Base-by-base conservation (phyloP, 2,329 filamentous ascomycete genomes). In the Stachybotrys elegans region DNA sequence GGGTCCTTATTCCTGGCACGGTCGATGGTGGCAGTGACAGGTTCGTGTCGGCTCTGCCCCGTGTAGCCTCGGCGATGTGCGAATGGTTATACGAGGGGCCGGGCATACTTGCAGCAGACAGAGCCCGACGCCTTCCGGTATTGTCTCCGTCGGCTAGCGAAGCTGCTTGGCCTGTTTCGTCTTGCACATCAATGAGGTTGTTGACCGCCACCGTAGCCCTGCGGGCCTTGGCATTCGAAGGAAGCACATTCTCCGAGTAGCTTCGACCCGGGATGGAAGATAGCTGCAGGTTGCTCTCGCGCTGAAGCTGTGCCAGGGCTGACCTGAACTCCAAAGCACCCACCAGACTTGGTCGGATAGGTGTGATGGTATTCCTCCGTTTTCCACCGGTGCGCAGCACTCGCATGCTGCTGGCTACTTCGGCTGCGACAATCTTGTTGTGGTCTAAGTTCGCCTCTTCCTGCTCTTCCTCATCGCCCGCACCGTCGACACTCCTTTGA, bases 311-410 rank as follows among this genome's bases (percentile, higher is more conserved):
- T n/a, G 88, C 85, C 37, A 98, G 71, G 4, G 95, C 85, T 3
- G 92, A 92, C 54, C 91, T 80, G 56, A 98, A 98, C 65, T 98
- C 93, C 45, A 98, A 72, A 8, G 88, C 93, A 35, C 93, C 93
- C 4, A 98, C 85, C 38, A 98, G 71, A 70, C 93, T 97, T 2
- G 93, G 92, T 35, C 93, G 79, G 49, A 98, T 96, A 0, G 90
- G 86, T 6, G 84, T 92, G 48, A 91, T 78, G 3, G 88, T 89
- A 51, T 84, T 84, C 52, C 85, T 81, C 50, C 82, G 78, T 36
- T 75, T 75, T 38, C 80, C 74, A 23, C 72, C 70, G 1, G 87
- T 81, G 19, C 89, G 80, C 52, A 82, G 83, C 22, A 97, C 76
- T 45, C 92, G 86, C 93, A 98, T 98, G 62, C 89, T 95, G 62